Percentiles rank a stretch among this genome's conserved stretches.
These are phyloP conservation scores for Puccinellia tenuiflora DNA, from an alignment of 176 grass and related monocot species.

Conservation along the genomic window DNA sequence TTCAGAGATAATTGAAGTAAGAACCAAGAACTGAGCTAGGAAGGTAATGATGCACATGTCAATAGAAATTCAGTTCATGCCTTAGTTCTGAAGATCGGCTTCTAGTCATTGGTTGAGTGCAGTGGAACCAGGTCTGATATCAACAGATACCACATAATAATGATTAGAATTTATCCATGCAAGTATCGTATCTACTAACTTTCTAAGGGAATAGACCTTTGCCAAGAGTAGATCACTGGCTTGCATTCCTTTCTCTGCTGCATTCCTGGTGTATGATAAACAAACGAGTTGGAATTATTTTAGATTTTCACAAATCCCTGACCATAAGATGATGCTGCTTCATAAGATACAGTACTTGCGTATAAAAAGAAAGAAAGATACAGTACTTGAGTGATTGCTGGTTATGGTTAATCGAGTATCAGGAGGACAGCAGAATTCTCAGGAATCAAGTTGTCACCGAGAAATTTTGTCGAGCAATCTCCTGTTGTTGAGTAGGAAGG, in stretches of 20 bases:
- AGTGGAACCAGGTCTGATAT: conserved; percentile 67
- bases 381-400: conserved; percentile 54
- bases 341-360: conserved; percentile 37
- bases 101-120: conserved; percentile 79
- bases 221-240: conserved; percentile 56
- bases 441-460: conserved; percentile 35
- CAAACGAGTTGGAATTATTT: conserved; percentile 11
- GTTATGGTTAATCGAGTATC: conserved; percentile 31
- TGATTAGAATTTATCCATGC: conserved; percentile 6
- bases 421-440: conserved; percentile 24
- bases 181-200: background rate
- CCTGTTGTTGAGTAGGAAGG: conserved; percentile 48
- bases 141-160: background rate
- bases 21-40: background rate
- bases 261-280: conserved; percentile 42
- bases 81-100: conserved; percentile 70
- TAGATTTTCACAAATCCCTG: background rate
- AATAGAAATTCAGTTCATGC: conserved; percentile 29
- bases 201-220: conserved; percentile 32
- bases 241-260: conserved; percentile 65
- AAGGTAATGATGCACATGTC: background rate
- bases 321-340: background rate
- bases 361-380: background rate
- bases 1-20: conserved; percentile 6
- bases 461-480: conserved; percentile 30